These are phyloP conservation scores for Avena atlantica DNA, from an alignment of 176 grass and related monocot species.

Conservation along the genomic window DNA sequence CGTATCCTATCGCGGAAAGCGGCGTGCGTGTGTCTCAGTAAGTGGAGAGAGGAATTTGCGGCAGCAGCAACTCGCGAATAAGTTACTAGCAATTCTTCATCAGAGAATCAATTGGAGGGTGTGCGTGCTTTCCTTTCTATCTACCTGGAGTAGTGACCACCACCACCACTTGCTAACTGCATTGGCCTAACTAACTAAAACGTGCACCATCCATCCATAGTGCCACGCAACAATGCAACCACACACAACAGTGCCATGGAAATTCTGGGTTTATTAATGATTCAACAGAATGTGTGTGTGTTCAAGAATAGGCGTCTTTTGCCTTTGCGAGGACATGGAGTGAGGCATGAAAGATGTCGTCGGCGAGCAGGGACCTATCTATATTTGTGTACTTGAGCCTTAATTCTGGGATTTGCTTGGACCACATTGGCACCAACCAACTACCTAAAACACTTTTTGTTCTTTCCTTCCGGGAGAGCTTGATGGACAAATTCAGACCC, in stretches of 20 bases:
- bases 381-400: not conserved
- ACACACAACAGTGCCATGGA: not conserved
- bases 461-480: not conserved
- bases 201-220: not conserved
- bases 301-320: not conserved
- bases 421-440: slow-evolving; percentile 7
- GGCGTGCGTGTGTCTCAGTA: not conserved
- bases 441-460: slow-evolving; percentile 3
- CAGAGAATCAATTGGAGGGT: not conserved
- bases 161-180: not conserved
- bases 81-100: not conserved
- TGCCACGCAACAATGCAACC: not conserved
- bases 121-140: not conserved
- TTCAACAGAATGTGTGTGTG: not conserved
- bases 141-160: not conserved
- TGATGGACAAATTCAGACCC: not conserved
- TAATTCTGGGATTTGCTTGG: not conserved
- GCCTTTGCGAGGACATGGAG: slow-evolving; percentile 4
- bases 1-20: slow-evolving; percentile 15
- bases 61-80: not conserved
- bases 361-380: not conserved
- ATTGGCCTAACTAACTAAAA: slow-evolving; percentile 4
- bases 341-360: not conserved
- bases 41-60: not conserved
- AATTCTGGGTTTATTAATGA: not conserved